These are phyloP conservation scores for Bruguiera parviflora DNA, from an alignment of 345 rosid genomes.

Conservation along the genomic window DNA sequence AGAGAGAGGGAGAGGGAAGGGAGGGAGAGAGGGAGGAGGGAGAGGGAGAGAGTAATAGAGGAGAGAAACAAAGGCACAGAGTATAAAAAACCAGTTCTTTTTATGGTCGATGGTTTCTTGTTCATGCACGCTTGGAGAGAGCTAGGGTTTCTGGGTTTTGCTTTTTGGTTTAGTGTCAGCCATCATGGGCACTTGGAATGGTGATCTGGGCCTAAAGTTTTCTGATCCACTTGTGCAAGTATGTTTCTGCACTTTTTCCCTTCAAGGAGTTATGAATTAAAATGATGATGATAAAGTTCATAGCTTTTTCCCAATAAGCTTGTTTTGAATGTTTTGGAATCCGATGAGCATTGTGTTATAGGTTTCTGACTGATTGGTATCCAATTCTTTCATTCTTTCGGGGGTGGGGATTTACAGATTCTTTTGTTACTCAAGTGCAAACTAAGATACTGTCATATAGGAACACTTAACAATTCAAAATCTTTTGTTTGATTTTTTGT, in stretches of 20 bases:
- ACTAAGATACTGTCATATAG: slow-evolving; percentile 34
- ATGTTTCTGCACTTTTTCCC: slow-evolving; percentile 22
- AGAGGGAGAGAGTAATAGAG: slow-evolving; percentile 5
- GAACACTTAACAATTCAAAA: slow-evolving; percentile 32
- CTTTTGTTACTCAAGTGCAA: slow-evolving; percentile 18
- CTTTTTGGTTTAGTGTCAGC: slow-evolving; percentile 17
- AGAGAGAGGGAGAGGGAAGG: not conserved
- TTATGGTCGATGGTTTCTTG: slow-evolving; percentile 39
- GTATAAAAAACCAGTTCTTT: slow-evolving; percentile 33
- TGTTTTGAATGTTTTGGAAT: slow-evolving; percentile 58
- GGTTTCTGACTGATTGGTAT: slow-evolving; percentile 34
- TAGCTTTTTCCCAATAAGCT: slow-evolving; percentile 42
- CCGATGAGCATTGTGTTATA: slow-evolving; percentile 85
- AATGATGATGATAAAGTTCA: slow-evolving; percentile 33
- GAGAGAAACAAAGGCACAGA: slow-evolving; percentile 7
- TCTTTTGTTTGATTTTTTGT: slow-evolving; percentile 19
- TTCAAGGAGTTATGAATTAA: slow-evolving; percentile 31
- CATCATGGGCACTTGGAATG: slow-evolving; percentile 43
- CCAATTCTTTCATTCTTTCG: slow-evolving; percentile 86
- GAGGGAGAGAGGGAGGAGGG: not conserved
- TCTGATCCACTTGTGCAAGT: slow-evolving; percentile 36
- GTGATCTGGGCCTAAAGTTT: slow-evolving; percentile 42
- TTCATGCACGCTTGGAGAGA: slow-evolving; percentile 22
- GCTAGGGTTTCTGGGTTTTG: slow-evolving; percentile 22
- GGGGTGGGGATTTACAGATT: slow-evolving; percentile 30